Conservation (phyloP, 1,284 basidiomycete species). For the Fistulinella staudtii region DNA sequence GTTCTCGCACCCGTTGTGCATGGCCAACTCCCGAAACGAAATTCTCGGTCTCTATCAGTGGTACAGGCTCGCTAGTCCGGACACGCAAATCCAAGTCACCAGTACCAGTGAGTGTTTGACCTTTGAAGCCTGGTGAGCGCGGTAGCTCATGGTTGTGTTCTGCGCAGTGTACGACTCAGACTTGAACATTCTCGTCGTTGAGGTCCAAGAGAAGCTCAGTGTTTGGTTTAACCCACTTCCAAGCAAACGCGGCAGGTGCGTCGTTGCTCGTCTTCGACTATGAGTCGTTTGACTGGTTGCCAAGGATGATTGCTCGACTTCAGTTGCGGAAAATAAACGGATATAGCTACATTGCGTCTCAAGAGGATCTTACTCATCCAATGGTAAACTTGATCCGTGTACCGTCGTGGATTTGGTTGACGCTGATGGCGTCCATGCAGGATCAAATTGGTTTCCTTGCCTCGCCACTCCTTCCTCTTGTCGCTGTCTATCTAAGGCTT, state of each 20-base stretch:
- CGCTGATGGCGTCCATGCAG: slow-evolving; percentile 29
- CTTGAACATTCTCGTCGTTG: slow-evolving; percentile 21
- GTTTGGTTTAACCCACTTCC: slow-evolving; percentile 26
- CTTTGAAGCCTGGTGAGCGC: neutral
- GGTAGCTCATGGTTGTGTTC: slow-evolving; percentile 1
- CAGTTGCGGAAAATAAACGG: slow-evolving; percentile 16
- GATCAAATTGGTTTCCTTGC: slow-evolving; percentile 48
- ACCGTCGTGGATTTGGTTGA: neutral
- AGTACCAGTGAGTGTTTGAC: slow-evolving; percentile 21
- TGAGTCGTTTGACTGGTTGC: neutral
- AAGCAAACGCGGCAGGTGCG: slow-evolving; percentile 17
- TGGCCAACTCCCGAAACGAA: slow-evolving; percentile 22
- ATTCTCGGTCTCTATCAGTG: slow-evolving; percentile 30
- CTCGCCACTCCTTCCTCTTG: slow-evolving; percentile 46
- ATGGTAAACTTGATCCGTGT: slow-evolving; percentile 12
- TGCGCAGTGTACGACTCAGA: slow-evolving; percentile 26
- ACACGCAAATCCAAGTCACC: slow-evolving; percentile 5
- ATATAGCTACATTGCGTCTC: slow-evolving; percentile 9
- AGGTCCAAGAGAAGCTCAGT: slow-evolving; percentile 22
- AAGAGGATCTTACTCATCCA: slow-evolving; percentile 25
- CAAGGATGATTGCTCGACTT: slow-evolving; percentile 24
- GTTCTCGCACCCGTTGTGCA: slow-evolving; percentile 27
- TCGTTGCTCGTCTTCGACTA: neutral
- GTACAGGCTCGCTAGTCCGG: slow-evolving; percentile 27
- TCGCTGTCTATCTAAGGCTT: slow-evolving; percentile 36